Base-by-base conservation (phyloP, 2,329 filamentous ascomycete genomes). In the Fusarium napiforme region DNA sequence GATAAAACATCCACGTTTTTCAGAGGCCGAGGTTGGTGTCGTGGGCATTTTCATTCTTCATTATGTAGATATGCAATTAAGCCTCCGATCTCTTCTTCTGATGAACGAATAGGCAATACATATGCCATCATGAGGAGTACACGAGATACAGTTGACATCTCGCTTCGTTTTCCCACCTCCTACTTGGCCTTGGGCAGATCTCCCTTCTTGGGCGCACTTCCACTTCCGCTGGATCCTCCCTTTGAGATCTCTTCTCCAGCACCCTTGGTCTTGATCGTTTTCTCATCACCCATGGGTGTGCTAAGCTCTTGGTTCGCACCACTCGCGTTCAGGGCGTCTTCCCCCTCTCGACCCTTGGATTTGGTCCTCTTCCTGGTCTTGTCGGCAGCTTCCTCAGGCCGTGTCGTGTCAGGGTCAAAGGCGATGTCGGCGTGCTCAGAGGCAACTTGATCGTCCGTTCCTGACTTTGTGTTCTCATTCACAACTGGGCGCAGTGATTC, bases 401-500 rank as follows among this genome's bases (percentile, higher is more conserved):
- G 83, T 32, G 93, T 95, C 79, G 89, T 89, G 62, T 85, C 82
- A 0, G 91, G 89, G 79, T 94, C 87, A 81, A 93, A 97, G 2
- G 94, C 92, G 0, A 91, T 87, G 46, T 91, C 85, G 7, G 84
- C 80, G 64, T 88, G 84, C 36, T 86, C 84, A 0, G 87, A 85
- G 0, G 91, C 87, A 18, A 84, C 83, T 47, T 88, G 86, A 50
- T 91, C 85, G 75, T 92, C 93, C 0, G 89, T 89, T 7, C 90
- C 92, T 56, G 89, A 90, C 78, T 92, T 90, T 64, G 89, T 89
- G 82, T 91, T 89, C 79, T 97, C 93, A 60, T 87, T 89, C 5
- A 87, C 82, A 39, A 89, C 85, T 0, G 92, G 90, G 66, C 92
- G 89, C 39, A 97, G 86, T 6, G 86, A 86, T 71, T 92, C 87